Base-by-base conservation (phyloP, 1,284 basidiomycete species). In the Ustilago sp. region DNA sequence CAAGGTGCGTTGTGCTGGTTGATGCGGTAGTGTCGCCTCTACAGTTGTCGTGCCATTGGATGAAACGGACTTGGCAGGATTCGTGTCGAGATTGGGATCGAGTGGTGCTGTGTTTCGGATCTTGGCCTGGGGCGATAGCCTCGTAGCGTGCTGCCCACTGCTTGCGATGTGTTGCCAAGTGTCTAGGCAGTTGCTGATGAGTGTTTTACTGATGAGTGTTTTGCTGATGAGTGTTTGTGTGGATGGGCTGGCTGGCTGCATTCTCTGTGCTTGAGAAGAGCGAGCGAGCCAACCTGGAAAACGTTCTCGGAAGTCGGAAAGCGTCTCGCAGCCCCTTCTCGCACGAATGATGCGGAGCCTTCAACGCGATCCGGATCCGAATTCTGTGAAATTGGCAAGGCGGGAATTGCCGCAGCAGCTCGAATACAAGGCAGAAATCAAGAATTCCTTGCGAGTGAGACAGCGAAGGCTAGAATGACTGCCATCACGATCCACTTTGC, bases 321-420 rank as follows among this genome's bases (percentile, higher is more conserved):
- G 3, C 23, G 23, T 4, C 34, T 9, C 6, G 2, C 8, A 31
- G 2, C 9, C 13, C 15, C 8, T 28, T 47, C 13, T 63, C 60
- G 60, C 28, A 19, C 60, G 60, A 63, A 38, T 36, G 8, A 15
- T 4, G 12, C 47, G 35, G 36, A 59, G 12, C 38, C 8, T 28
- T 59, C 34, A 8, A 8, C 3, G 3, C 36, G 28, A 28, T 34
- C 8, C 70, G 70, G 70, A 36, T 67, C 70, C 70, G 70, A 73
- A 39, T 17, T 19, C 7, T 0, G 1, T 13, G 1, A 8, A n/a
- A 32, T 45, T 36, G 32, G 59, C 61, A 32, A 3, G 61, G 2
- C 34, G 38, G 71, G 51, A 68, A 62, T 73, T 73, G 62, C 71
- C 71, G 71, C 71, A 73, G 71, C 71, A 73, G 12, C 19, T 55